Evolutionary conservation across 2,329 filamentous ascomycete genomes (phyloP).

Genomic region (Sarocladiaceae sp.): DNA sequence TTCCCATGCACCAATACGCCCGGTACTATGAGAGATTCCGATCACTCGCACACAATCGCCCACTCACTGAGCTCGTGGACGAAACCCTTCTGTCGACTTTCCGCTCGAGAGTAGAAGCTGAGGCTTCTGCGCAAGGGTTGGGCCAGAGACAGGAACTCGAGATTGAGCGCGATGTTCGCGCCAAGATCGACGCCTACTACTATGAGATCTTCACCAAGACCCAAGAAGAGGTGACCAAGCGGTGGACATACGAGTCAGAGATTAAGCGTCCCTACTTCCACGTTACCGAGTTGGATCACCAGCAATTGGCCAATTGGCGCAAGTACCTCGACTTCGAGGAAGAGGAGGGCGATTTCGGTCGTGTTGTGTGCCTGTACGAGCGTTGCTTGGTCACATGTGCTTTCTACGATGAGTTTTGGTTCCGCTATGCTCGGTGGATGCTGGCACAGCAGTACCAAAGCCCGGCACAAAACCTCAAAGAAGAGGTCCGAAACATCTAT

Average conservation of each 20-base stretch:
- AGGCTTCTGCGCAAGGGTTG: slow-evolving; percentile 49
- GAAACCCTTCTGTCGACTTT: slow-evolving; percentile 54
- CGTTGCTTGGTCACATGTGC: slow-evolving; percentile 89
- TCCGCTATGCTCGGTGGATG: slow-evolving; percentile 97
- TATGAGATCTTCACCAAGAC: slow-evolving; percentile 77
- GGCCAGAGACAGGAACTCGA: slow-evolving; percentile 66
- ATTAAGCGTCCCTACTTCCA: slow-evolving; percentile 97
- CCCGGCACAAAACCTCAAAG: slow-evolving; percentile 24
- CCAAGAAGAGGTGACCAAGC: slow-evolving; percentile 82
- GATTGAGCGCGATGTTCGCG: slow-evolving; percentile 75
- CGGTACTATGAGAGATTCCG: slow-evolving; percentile 92
- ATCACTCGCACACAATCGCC: slow-evolving; percentile 66
- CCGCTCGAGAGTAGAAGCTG: slow-evolving; percentile 66
- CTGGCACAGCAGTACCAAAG: slow-evolving; percentile 72
- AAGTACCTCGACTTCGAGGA: slow-evolving; percentile 98
- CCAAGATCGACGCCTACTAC: slow-evolving; percentile 75
- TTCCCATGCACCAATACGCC: slow-evolving; percentile 94
- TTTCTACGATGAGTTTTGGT: slow-evolving; percentile 97
- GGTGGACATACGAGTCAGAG: slow-evolving; percentile 92
- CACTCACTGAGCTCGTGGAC: slow-evolving; percentile 68
- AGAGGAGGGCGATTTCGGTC: slow-evolving; percentile 68
- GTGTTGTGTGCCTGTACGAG: slow-evolving; percentile 84
- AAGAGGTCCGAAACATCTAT: slow-evolving; percentile 90
- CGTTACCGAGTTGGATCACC: slow-evolving; percentile 84
- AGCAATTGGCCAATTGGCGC: slow-evolving; percentile 84